These are phyloP conservation scores for Allium fistulosum DNA, from an alignment of 106 monocot species.

Conservation along the genomic window DNA sequence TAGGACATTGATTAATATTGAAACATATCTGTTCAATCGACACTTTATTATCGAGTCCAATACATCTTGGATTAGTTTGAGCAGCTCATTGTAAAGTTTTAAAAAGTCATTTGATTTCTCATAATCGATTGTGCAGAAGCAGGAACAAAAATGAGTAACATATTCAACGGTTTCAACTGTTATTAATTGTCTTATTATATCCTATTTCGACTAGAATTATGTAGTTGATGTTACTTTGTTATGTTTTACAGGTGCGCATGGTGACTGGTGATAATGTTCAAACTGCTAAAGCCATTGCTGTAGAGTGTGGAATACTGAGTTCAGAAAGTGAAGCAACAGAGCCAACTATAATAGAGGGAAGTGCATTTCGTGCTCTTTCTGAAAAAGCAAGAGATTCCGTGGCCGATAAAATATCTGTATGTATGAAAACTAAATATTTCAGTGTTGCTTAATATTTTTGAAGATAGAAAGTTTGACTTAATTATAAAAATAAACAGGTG, in stretches of 20 bases:
- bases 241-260: constrained; percentile 77
- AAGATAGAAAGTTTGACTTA: not conserved
- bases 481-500: constrained; percentile 34
- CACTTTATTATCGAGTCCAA: too few species aligned
- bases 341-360: constrained; percentile 45
- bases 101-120: too few species aligned
- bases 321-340: constrained; percentile 49
- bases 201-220: too few species aligned
- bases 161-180: too few species aligned
- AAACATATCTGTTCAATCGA: too few species aligned
- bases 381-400: constrained; percentile 47
- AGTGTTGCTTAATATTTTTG: not conserved
- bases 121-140: too few species aligned
- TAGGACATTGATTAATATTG: too few species aligned
- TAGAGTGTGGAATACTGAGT: constrained; percentile 90
- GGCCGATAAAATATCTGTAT: constrained; percentile 81
- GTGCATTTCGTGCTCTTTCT: not conserved
- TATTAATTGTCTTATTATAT: too few species aligned
- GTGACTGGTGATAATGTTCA: constrained; percentile 96
- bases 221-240: not conserved
- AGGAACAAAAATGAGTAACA: too few species aligned
- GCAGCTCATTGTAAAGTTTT: too few species aligned
- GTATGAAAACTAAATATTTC: constrained; percentile 5
- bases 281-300: constrained; percentile 93
- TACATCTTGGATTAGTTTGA: too few species aligned